Conservation (phyloP, 1,139 yeast species). For the Lodderomyces jiufengensis region DNA sequence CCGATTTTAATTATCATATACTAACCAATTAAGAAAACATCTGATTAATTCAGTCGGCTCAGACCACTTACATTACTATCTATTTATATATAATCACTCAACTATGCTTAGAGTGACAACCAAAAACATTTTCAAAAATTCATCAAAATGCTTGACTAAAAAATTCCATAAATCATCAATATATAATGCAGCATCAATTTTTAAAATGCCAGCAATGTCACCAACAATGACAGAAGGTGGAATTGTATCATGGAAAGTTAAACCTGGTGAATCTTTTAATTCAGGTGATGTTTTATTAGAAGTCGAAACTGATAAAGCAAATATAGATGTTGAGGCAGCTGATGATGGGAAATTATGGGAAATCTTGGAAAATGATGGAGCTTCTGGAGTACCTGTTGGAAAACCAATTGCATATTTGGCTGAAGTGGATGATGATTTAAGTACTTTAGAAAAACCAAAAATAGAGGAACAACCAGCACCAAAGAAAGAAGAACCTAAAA, state of each 20-base stretch:
- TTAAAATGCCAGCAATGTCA: conserved; percentile 97
- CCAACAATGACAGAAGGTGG: conserved; percentile 99
- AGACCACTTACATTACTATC: neutral
- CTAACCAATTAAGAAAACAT: neutral
- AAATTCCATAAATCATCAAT: conserved; percentile 19
- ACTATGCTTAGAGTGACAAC: conserved; percentile 13
- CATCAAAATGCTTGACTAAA: too few species aligned
- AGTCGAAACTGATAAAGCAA: conserved; percentile 92
- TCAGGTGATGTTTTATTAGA: conserved; percentile 89
- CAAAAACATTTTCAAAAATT: conserved; percentile 4
- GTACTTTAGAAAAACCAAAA: conserved; percentile 58
- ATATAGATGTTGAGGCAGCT: conserved; percentile 87
- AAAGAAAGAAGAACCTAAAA: conserved; percentile 10
- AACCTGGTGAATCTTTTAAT: conserved; percentile 71
- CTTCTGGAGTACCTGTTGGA: conserved; percentile 80
- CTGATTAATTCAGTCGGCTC: too few species aligned
- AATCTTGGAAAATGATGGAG: conserved; percentile 68
- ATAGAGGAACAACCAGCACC: conserved; percentile 19
- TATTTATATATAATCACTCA: neutral
- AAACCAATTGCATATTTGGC: conserved; percentile 83
- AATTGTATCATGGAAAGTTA: conserved; percentile 88
- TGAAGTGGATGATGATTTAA: conserved; percentile 80
- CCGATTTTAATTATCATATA: neutral
- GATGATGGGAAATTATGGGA: conserved; percentile 90
- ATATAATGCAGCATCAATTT: conserved; percentile 50